A percentile compares a stretch with the other conserved stretches of the same genome.
phyloP scores from a whole-genome alignment of 192 early-diverging fungal species.

The Coemansia sp. region DNA sequence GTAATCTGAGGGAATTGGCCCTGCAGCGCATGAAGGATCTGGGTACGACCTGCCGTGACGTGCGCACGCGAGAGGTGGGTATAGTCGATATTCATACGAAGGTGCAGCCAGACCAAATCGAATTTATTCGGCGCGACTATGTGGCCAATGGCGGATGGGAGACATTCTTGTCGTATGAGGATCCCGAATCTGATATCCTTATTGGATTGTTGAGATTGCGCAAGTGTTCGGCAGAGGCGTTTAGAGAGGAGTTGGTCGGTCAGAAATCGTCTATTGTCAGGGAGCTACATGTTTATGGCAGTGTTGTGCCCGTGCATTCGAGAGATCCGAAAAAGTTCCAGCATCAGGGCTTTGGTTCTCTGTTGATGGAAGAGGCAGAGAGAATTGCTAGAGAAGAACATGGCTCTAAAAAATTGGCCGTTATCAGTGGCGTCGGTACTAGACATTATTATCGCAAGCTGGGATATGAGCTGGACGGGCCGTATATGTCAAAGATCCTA shows the following conservation, averaged over 20 bases:
- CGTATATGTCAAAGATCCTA: conserved; percentile 96
- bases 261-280: conserved; percentile 90
- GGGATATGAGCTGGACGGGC: conserved; percentile 93
- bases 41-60: conserved; percentile 95
- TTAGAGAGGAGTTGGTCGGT: conserved; percentile 90
- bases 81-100: conserved; percentile 98
- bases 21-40: conserved; percentile 96
- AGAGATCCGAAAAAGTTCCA: conserved; percentile 99
- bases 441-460: conserved; percentile 98
- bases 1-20: conserved; percentile 95
- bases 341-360: conserved; percentile 98
- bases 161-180: conserved; percentile 98
- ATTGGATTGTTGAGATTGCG: conserved; percentile 93
- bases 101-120: conserved; percentile 92
- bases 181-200: conserved; percentile 94
- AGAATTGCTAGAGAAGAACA: conserved; percentile 98
- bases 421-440: conserved; percentile 98
- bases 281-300: conserved; percentile 98
- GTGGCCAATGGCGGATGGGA: conserved; percentile 99
- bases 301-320: conserved; percentile 93
- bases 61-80: conserved; percentile 97
- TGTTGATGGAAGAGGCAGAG: conserved; percentile 99
- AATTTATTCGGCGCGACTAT: conserved; percentile 97
- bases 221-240: conserved; percentile 88
- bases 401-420: conserved; percentile 89